phyloP scores from a whole-genome alignment of 2,329 filamentous ascomycete species.

The Drechslerella stenobrocha region DNA sequence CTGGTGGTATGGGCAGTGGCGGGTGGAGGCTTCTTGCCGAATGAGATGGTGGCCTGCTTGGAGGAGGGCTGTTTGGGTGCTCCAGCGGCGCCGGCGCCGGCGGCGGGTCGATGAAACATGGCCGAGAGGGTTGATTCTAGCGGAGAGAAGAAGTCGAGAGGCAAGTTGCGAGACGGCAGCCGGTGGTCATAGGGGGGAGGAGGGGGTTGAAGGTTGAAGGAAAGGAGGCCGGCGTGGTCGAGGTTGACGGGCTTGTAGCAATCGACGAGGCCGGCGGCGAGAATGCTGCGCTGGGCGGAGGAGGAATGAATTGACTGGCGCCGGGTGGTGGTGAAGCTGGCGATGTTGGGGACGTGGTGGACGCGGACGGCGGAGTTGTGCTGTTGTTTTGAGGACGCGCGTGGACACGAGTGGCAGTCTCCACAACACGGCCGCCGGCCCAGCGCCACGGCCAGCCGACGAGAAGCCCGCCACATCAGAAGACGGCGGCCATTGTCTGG shows the following conservation, averaged over 20 bases:
- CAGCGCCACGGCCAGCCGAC: constrained; percentile 14
- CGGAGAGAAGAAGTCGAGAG: constrained; percentile 5
- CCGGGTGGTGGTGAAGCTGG: constrained; percentile 2
- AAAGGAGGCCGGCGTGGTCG: not conserved
- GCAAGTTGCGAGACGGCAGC: constrained; percentile 1
- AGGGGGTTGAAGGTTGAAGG: not conserved
- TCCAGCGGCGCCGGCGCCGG: not conserved
- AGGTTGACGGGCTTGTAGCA: not conserved
- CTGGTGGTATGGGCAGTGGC: constrained; percentile 19
- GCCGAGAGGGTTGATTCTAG: not conserved
- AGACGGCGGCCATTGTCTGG: no score
- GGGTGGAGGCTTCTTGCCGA: constrained; percentile 25
- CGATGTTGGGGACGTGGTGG: not conserved
- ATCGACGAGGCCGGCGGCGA: not conserved
- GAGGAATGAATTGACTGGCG: no score
- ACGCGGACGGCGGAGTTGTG: not conserved
- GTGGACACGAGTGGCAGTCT: not conserved
- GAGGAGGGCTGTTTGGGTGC: not conserved
- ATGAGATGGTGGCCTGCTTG: constrained; percentile 39
- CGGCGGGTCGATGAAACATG: constrained; percentile 18
- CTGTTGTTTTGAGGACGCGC: constrained; percentile 26
- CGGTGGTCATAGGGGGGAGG: not conserved
- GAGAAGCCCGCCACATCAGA: constrained; percentile 39
- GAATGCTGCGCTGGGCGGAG: no score
- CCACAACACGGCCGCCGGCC: constrained; percentile 1